Evolutionary conservation across 805 yeast genomes (phyloP).

Genomic region (Candida parachauliodes): DNA sequence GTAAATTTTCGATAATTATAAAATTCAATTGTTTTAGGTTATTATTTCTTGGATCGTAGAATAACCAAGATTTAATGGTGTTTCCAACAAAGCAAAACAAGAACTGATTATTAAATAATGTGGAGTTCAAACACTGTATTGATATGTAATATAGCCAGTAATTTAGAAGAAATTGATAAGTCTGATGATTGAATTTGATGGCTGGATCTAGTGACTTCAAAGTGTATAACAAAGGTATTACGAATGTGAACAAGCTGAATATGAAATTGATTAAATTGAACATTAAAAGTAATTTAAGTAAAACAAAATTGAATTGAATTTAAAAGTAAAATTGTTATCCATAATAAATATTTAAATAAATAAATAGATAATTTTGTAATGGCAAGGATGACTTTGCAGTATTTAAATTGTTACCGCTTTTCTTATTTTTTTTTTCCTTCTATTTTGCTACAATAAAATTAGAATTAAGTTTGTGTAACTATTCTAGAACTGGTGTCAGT

Average conservation of each 20-base stretch:
- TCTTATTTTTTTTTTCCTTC: too few relatives aligned
- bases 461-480: too few relatives aligned
- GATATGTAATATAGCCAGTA: conserved; percentile 11
- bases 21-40: conserved; percentile 6
- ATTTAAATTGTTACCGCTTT: too few relatives aligned
- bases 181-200: conserved; percentile 4
- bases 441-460: too few relatives aligned
- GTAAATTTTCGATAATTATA: neutral
- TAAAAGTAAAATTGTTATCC: too few relatives aligned
- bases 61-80: conserved; percentile 9
- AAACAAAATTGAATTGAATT: too few relatives aligned
- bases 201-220: conserved; percentile 11
- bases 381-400: too few relatives aligned
- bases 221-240: conserved; percentile 10
- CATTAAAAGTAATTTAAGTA: conserved; percentile 4
- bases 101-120: neutral
- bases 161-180: conserved; percentile 11
- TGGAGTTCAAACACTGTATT: conserved; percentile 5
- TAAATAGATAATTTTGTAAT: too few relatives aligned
- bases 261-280: conserved; percentile 6
- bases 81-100: neutral
- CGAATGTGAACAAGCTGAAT: conserved; percentile 6
- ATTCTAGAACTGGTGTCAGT: too few relatives aligned
- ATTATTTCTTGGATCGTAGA: conserved; percentile 5
- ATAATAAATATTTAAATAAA: too few relatives aligned